Conservation (phyloP, 176 grass and related monocot species). For the Carex myosuroides region DNA sequence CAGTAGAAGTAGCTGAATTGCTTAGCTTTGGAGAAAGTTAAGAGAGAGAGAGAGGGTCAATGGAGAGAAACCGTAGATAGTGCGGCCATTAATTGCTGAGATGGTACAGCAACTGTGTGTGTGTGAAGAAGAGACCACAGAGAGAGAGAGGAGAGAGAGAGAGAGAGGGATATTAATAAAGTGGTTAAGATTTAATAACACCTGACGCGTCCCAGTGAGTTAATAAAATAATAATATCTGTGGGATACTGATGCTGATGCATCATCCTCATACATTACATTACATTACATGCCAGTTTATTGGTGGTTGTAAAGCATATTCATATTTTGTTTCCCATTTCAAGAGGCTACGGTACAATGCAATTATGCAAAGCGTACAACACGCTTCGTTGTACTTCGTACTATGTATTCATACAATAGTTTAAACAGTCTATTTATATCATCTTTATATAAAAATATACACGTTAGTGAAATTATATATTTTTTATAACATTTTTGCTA, state of each 20-base stretch:
- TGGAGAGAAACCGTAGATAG: conserved; percentile 3
- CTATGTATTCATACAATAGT: no score
- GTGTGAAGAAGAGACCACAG: neutral
- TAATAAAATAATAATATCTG: neutral
- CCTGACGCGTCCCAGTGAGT: neutral
- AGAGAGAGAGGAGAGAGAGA: neutral
- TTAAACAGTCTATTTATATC: no score
- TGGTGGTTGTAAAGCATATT: conserved; percentile 2
- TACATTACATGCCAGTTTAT: neutral
- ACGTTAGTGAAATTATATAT: no score
- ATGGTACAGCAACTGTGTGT: neutral
- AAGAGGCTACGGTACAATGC: no score
- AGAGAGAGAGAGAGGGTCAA: conserved; percentile 3
- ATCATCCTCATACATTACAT: no score
- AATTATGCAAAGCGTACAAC: neutral
- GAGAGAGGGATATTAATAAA: conserved; percentile 3
- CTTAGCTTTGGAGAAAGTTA: neutral
- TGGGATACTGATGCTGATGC: neutral
- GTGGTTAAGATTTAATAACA: neutral
- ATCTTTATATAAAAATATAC: no score
- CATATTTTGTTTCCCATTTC: neutral
- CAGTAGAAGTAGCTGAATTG: neutral
- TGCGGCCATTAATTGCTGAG: neutral
- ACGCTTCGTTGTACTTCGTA: no score
- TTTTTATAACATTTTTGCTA: no score